Percentiles rank a stretch among this genome's conserved stretches.
Conservation (phyloP, 352 stramenopile genomes). For the Pythium aphanidermatum region DNA sequence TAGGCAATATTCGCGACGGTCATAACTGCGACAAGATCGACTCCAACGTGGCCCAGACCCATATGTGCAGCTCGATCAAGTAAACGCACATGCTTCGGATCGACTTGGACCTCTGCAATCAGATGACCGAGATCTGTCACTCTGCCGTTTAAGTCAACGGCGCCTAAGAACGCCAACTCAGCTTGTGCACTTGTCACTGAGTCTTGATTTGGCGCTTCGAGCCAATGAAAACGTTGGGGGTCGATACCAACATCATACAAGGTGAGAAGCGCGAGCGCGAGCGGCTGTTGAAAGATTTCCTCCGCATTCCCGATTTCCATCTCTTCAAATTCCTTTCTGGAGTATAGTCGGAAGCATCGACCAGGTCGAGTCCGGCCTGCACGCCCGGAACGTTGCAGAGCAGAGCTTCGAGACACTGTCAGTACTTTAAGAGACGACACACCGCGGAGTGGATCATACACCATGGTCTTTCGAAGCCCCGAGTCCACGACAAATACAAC, state of each 20-base stretch:
- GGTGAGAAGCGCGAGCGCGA: conserved; percentile 20
- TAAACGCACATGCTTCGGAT: conserved; percentile 18
- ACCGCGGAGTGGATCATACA: conserved; percentile 54
- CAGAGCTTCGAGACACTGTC: conserved; percentile 38
- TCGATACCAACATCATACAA: conserved; percentile 14
- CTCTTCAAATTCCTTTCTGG: conserved; percentile 19
- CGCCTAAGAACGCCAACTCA: conserved; percentile 15
- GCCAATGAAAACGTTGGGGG: conserved; percentile 17
- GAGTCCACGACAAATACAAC: conserved; percentile 40
- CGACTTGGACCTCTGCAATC: conserved; percentile 16
- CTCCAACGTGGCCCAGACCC: conserved; percentile 3
- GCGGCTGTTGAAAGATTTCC: conserved; percentile 21
- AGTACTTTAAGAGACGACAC: conserved; percentile 42
- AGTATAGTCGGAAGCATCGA: conserved; percentile 85
- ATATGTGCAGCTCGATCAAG: conserved; percentile 8
- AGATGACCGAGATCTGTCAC: conserved; percentile 14
- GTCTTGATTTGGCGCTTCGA: conserved; percentile 13
- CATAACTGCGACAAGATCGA: conserved; percentile 17
- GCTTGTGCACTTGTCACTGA: conserved; percentile 11
- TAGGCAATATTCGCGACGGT: conserved; percentile 16
- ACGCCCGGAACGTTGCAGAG: conserved; percentile 20
- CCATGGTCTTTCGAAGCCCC: conserved; percentile 20
- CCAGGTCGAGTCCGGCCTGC: conserved; percentile 87
- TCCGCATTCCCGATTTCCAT: conserved; percentile 22
- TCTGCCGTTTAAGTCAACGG: conserved; percentile 1